Conservation (phyloP, 306 rosid genomes). For the Benincasa hispida region DNA sequence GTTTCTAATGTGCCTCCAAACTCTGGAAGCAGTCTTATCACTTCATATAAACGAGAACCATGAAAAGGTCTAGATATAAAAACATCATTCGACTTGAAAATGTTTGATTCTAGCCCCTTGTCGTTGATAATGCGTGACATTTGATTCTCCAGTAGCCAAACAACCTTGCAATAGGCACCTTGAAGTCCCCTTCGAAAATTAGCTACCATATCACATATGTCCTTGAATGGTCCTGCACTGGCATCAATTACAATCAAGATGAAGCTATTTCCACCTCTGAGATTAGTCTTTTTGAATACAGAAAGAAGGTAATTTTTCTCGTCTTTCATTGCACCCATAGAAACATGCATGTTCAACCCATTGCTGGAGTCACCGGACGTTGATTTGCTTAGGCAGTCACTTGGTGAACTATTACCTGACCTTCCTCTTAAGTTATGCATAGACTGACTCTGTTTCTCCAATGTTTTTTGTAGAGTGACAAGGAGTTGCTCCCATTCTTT, state of each 20-base stretch:
- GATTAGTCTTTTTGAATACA: conserved; percentile 15
- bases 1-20: conserved; percentile 29
- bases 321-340: conserved; percentile 9
- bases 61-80: conserved; percentile 49
- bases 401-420: conserved; percentile 7
- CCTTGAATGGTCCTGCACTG: conserved; percentile 9
- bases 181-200: conserved; percentile 17
- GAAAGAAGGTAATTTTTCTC: conserved; percentile 10
- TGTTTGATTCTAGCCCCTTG: conserved; percentile 4
- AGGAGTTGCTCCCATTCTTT: conserved; percentile 21
- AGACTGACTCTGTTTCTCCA: conserved; percentile 9
- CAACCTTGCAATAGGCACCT: conserved; percentile 29
- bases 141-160: conserved; percentile 56
- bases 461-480: conserved; percentile 10
- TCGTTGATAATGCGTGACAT: conserved; percentile 3
- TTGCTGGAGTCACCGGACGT: conserved; percentile 2
- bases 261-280: conserved; percentile 10
- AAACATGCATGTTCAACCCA: neutral
- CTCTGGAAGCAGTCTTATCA: conserved; percentile 55
- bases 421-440: conserved; percentile 12
- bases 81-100: conserved; percentile 26
- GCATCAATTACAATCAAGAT: conserved; percentile 23
- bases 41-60: conserved; percentile 36
- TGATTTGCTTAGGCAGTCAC: conserved; percentile 9
- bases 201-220: conserved; percentile 6